Percentiles rank a stretch among this genome's conserved stretches.
Evolutionary conservation across 495 filamentous ascomycete genomes (phyloP).

Genomic region (Penicillium soppii): DNA sequence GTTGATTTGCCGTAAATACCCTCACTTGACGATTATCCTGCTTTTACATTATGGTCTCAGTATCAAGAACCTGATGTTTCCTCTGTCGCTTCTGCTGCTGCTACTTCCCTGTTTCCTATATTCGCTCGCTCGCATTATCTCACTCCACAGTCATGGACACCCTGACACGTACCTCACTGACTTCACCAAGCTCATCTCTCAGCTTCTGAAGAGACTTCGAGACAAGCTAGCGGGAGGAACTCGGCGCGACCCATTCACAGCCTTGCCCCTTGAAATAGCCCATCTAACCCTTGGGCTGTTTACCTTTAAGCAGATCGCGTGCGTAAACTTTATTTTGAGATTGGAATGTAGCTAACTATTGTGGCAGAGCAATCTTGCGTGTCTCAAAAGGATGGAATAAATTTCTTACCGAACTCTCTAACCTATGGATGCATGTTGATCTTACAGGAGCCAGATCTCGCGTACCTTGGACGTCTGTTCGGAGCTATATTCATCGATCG

Average conservation of each 20-base stretch:
- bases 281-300: constrained; percentile 44
- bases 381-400: constrained; percentile 54
- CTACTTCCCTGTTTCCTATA: not conserved
- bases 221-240: constrained; percentile 45
- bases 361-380: constrained; percentile 42
- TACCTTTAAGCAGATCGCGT: constrained; percentile 52
- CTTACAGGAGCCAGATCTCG: constrained; percentile 41
- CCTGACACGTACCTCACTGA: not conserved
- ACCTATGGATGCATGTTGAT: constrained; percentile 54
- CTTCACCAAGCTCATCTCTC: not conserved
- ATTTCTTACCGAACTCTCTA: constrained; percentile 41
- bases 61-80: too few relatives aligned
- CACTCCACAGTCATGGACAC: too few relatives aligned
- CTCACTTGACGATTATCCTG: too few relatives aligned
- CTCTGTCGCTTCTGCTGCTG: too few relatives aligned
- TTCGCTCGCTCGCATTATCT: not conserved
- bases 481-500: constrained; percentile 44
- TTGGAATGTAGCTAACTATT: not conserved
- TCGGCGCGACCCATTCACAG: constrained; percentile 44
- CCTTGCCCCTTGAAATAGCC: constrained; percentile 50
- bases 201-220: constrained; percentile 45
- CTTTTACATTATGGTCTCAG: too few relatives aligned
- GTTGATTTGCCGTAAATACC: not conserved
- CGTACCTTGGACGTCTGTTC: constrained; percentile 39
- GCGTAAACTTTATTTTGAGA: constrained; percentile 11